phyloP scores from a whole-genome alignment of 2,329 filamentous ascomycete species.

The Penicillium sp. region DNA sequence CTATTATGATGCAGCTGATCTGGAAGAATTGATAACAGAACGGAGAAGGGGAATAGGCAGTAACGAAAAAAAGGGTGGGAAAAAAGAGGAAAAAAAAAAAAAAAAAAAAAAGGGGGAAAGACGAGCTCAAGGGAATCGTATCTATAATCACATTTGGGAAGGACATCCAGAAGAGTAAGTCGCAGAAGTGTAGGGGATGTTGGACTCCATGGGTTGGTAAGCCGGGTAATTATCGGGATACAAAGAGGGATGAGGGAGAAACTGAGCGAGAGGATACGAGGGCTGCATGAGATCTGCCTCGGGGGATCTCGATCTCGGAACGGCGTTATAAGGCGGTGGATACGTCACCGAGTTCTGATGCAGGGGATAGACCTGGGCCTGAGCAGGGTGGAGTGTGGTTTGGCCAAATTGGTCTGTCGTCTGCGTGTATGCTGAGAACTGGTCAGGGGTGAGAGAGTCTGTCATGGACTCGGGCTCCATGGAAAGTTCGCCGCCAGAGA shows the following conservation, averaged over 20 bases:
- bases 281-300: constrained; percentile 21
- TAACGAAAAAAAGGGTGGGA: background rate
- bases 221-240: constrained; percentile 23
- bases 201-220: constrained; percentile 21
- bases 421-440: constrained; percentile 14
- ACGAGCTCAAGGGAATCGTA: constrained; percentile 1
- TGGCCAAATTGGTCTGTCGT: constrained; percentile 15
- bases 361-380: constrained; percentile 25
- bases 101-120: background rate
- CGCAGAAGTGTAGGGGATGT: constrained; percentile 20
- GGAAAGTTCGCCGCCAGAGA: constrained; percentile 27
- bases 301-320: constrained; percentile 23
- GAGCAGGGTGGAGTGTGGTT: constrained; percentile 17
- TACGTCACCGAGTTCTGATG: constrained; percentile 37
- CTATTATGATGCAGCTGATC: constrained; percentile 11
- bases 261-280: constrained; percentile 26
- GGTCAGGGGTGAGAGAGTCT: constrained; percentile 18
- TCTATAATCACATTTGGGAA: constrained; percentile 20
- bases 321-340: constrained; percentile 35
- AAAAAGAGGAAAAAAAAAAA: constrained; percentile 1
- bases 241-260: constrained; percentile 13
- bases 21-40: background rate
- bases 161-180: constrained; percentile 22
- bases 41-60: constrained; percentile 5
- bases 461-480: constrained; percentile 32